Evolutionary conservation across 306 rosid species (phyloP).

Genomic region (peach (Prunus persica)): Prunus_persica_NCBIv2 NC_034009.1:35401001-35401500

Average conservation of each 20-base stretch:
- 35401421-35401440: background rate
- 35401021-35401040: background rate
- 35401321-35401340: background rate
- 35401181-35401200: background rate
- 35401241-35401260: background rate
- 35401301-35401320: background rate
- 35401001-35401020: background rate
- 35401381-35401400: conserved; percentile 6
- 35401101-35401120: background rate
- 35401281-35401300: background rate
- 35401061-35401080: too few species aligned
- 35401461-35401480: background rate
- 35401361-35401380: background rate
- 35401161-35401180: too few species aligned
- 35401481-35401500: background rate
- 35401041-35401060: background rate
- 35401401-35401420: background rate
- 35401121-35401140: background rate
- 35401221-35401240: background rate
- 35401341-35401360: background rate
- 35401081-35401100: background rate
- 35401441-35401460: background rate
- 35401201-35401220: background rate
- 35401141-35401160: background rate
- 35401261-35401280: background rate